Percentiles rank a stretch among this genome's conserved stretches.
Evolutionary conservation across 2,329 filamentous ascomycete genomes (phyloP).

Genomic region (Periglandula ipomoeae): DNA sequence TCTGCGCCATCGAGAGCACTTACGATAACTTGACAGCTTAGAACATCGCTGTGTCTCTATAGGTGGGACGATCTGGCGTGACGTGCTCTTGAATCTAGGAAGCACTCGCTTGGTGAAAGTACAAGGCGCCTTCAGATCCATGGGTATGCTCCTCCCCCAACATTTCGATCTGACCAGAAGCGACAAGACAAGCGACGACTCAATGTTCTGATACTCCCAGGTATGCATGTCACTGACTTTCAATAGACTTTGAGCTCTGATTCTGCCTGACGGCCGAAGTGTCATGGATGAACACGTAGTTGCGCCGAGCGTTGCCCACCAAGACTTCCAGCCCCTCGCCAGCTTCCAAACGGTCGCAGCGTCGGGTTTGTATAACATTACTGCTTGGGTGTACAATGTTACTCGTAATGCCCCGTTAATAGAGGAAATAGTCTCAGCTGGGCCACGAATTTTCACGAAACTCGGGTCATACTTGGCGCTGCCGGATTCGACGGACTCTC

Average conservation of each 20-base stretch:
- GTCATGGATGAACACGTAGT: slow-evolving; percentile 4
- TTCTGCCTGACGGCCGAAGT: not conserved
- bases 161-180: not conserved
- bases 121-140: too few species aligned
- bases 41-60: too few species aligned
- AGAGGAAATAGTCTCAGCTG: slow-evolving; percentile 58
- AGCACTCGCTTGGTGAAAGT: too few species aligned
- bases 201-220: not conserved
- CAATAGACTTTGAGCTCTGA: not conserved
- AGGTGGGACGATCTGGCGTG: too few species aligned
- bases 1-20: too few species aligned
- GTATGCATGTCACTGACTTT: not conserved
- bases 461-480: slow-evolving; percentile 54
- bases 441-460: slow-evolving; percentile 61
- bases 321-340: slow-evolving; percentile 11
- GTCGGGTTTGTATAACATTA: slow-evolving; percentile 42
- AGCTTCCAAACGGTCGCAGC: slow-evolving; percentile 11
- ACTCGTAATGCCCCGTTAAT: slow-evolving; percentile 54
- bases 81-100: too few species aligned
- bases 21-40: too few species aligned
- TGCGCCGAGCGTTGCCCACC: not conserved
- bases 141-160: too few species aligned
- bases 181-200: not conserved
- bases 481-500: slow-evolving; percentile 51
- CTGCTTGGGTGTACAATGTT: slow-evolving; percentile 48